phyloP scores from a whole-genome alignment of 2,329 filamentous ascomycete species.

The Paracoccidioides lutzii region DNA sequence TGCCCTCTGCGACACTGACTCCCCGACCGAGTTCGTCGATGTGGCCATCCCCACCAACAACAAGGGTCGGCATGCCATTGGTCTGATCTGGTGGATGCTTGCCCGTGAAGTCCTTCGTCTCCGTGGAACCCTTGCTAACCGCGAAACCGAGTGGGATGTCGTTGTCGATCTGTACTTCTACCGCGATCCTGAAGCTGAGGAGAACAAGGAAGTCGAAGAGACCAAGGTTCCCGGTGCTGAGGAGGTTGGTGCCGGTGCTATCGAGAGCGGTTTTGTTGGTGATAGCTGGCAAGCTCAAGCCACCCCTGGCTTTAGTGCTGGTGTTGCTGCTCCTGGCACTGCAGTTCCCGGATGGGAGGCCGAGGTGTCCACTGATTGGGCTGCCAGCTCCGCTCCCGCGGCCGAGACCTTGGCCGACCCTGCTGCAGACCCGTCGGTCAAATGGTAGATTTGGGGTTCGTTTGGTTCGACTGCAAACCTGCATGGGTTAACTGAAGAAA shows the following conservation, averaged over 20 bases:
- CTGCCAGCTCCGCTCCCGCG: constrained; percentile 32
- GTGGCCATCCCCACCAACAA: constrained; percentile 99
- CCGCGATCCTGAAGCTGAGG: constrained; percentile 98
- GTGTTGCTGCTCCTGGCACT: constrained; percentile 53
- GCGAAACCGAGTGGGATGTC: constrained; percentile 96
- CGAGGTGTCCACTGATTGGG: constrained; percentile 40
- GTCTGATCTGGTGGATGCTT: constrained; percentile 98
- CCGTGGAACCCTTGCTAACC: constrained; percentile 87
- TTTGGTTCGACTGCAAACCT: neutral
- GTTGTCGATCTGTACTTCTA: constrained; percentile 99
- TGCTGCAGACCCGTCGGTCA: constrained; percentile 26
- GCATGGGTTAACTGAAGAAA: neutral
- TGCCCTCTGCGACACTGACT: constrained; percentile 97
- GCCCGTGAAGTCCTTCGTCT: constrained; percentile 99
- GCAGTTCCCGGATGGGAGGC: constrained; percentile 50
- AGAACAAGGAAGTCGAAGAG: constrained; percentile 91
- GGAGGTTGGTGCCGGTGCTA: constrained; percentile 65
- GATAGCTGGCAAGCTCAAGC: constrained; percentile 74
- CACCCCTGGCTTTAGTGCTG: constrained; percentile 48
- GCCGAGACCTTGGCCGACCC: constrained; percentile 24
- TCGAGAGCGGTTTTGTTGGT: constrained; percentile 63
- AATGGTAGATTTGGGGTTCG: constrained; percentile 25
- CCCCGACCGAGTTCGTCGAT: constrained; percentile 98
- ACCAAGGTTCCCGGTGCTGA: constrained; percentile 70
- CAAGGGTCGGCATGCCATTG: constrained; percentile 99